Conservation (phyloP, 129 eudicot genomes). For the Helichrysum umbraculigerum region DNA sequence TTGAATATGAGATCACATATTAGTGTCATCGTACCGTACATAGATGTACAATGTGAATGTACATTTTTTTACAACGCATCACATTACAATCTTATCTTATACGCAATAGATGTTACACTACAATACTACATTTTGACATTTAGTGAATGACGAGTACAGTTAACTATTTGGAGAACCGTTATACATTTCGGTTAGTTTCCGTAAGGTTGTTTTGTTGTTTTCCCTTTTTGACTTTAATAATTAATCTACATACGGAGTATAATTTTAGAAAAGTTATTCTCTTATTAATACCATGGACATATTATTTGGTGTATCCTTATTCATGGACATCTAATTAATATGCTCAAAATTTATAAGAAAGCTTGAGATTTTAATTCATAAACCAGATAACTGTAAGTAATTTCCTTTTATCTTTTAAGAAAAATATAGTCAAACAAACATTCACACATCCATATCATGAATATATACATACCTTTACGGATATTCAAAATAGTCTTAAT, state of each 20-base stretch:
- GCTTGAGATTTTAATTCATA: background rate
- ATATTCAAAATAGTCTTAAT: too few species aligned
- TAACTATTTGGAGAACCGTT: background rate
- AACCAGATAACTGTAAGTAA: too few species aligned
- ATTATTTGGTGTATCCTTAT: background rate
- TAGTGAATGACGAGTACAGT: too few species aligned
- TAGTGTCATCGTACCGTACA: background rate
- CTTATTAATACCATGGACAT: background rate
- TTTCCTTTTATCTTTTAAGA: too few species aligned
- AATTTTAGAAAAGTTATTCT: too few species aligned
- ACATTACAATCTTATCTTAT: too few species aligned
- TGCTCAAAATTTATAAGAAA: background rate
- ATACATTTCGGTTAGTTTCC: background rate
- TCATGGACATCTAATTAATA: background rate
- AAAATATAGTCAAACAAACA: too few species aligned
- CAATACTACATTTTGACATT: too few species aligned
- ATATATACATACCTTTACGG: too few species aligned
- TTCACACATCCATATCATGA: too few species aligned
- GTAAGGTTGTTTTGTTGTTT: background rate
- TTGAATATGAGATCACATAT: slow-evolving; percentile 2
- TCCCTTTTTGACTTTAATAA: background rate
- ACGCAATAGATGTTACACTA: too few species aligned
- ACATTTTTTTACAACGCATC: background rate
- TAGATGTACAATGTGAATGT: background rate
- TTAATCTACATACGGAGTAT: background rate